Conservation (phyloP, 2,329 filamentous ascomycete species). For the Neodidymelliopsis sp. region DNA sequence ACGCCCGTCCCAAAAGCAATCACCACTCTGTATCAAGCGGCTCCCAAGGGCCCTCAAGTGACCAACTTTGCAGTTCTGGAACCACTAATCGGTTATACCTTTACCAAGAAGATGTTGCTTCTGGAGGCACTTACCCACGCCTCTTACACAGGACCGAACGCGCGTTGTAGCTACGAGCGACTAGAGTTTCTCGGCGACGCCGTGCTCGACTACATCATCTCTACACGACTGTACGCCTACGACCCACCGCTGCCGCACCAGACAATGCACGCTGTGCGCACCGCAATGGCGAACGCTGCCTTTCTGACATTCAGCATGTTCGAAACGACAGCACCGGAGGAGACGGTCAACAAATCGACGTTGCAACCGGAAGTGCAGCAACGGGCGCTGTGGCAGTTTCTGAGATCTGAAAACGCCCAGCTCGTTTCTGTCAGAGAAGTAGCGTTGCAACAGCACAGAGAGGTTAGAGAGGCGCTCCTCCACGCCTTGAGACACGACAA, state of each 20-base stretch:
- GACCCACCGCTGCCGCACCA: constrained; percentile 58
- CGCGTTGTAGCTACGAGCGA: constrained; percentile 69
- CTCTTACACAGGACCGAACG: constrained; percentile 58
- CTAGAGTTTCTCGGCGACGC: constrained; percentile 90
- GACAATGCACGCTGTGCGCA: constrained; percentile 78
- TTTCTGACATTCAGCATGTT: constrained; percentile 81
- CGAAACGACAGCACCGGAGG: constrained; percentile 56
- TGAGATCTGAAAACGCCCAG: constrained; percentile 64
- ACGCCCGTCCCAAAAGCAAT: constrained; percentile 32
- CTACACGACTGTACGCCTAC: constrained; percentile 65
- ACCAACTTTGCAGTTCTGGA: constrained; percentile 60
- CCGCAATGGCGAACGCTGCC: constrained; percentile 79
- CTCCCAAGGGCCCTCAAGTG: constrained; percentile 17
- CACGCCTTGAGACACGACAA: constrained; percentile 58
- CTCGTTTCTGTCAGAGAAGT: constrained; percentile 58
- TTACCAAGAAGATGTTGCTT: constrained; percentile 71
- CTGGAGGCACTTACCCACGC: constrained; percentile 83
- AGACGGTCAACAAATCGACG: constrained; percentile 42
- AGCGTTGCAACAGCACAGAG: constrained; percentile 56
- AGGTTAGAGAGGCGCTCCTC: constrained; percentile 59
- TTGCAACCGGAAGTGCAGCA: constrained; percentile 36
- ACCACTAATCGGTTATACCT: constrained; percentile 73
- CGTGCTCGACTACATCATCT: constrained; percentile 80
- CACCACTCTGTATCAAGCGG: constrained; percentile 35
- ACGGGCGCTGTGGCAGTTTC: constrained; percentile 71